Evolutionary conservation across 345 rosid genomes (phyloP).

Genomic region (Arabidopsis arenosa): DNA sequence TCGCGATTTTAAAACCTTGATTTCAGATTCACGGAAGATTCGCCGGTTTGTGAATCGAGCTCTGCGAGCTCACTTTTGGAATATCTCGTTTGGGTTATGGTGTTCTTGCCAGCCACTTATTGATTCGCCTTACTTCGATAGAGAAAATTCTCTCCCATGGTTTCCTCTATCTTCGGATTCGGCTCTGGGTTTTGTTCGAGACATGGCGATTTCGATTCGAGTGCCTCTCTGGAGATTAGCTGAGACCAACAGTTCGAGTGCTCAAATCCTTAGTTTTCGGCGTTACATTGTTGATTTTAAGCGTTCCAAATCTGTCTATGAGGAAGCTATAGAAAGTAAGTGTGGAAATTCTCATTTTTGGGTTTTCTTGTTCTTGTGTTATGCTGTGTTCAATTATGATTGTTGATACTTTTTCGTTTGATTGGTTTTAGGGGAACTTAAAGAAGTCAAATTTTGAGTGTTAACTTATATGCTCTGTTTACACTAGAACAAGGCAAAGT

Average conservation of each 20-base stretch:
- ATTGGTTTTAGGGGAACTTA: background rate
- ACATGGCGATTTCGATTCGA: conserved; percentile 15
- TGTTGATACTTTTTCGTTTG: background rate
- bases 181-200: conserved; percentile 36
- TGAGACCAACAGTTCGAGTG: conserved; percentile 33
- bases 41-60: conserved; percentile 41
- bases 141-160: conserved; percentile 20
- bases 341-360: background rate
- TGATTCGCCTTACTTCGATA: conserved; percentile 34
- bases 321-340: conserved; percentile 35
- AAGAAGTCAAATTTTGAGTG: background rate
- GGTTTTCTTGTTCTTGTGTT: background rate
- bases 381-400: background rate
- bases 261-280: conserved; percentile 44
- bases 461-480: conserved; percentile 6
- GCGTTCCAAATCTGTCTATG: conserved; percentile 26
- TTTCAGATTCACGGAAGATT: conserved; percentile 24
- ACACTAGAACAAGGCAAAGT: background rate
- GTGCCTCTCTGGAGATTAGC: conserved; percentile 41
- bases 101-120: conserved; percentile 38
- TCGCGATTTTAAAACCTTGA: conserved; percentile 23
- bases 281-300: conserved; percentile 34
- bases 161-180: conserved; percentile 14
- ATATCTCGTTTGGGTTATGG: conserved; percentile 42
- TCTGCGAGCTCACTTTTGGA: conserved; percentile 42